phyloP scores from a whole-genome alignment of 2,329 filamentous ascomycete species.

The Pestalotiopsis sp. region DNA sequence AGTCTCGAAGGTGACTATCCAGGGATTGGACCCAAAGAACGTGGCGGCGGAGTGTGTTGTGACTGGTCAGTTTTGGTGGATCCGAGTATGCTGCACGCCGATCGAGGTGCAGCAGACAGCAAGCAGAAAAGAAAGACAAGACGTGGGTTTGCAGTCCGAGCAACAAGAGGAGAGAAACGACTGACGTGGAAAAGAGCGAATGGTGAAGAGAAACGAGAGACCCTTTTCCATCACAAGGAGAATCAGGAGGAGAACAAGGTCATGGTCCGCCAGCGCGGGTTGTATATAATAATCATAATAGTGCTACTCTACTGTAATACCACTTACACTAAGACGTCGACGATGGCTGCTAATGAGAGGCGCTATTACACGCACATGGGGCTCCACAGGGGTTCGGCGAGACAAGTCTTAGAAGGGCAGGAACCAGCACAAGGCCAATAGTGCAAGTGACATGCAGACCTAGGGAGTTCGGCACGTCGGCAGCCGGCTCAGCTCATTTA shows the following conservation, averaged over 20 bases:
- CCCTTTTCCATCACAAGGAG: background rate
- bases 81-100: slow-evolving; percentile 4
- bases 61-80: slow-evolving; percentile 11
- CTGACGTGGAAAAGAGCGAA: background rate
- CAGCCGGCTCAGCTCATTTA: background rate
- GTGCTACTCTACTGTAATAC: no score
- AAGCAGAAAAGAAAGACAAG: background rate
- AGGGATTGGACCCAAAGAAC: background rate
- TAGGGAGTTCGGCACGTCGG: background rate
- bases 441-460: background rate
- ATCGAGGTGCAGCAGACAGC: slow-evolving; percentile 4
- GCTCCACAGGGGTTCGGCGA: slow-evolving; percentile 5
- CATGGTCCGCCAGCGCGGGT: background rate
- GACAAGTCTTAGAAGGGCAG: background rate
- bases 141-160: background rate
- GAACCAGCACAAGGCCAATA: background rate
- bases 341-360: no score
- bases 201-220: background rate
- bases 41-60: background rate
- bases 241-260: background rate
- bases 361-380: background rate
- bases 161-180: background rate
- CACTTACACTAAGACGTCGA: no score
- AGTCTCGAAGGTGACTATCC: background rate
- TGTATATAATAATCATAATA: background rate